Conservation (phyloP, 331 rosid genomes). For the Dryas integrifolia region DNA sequence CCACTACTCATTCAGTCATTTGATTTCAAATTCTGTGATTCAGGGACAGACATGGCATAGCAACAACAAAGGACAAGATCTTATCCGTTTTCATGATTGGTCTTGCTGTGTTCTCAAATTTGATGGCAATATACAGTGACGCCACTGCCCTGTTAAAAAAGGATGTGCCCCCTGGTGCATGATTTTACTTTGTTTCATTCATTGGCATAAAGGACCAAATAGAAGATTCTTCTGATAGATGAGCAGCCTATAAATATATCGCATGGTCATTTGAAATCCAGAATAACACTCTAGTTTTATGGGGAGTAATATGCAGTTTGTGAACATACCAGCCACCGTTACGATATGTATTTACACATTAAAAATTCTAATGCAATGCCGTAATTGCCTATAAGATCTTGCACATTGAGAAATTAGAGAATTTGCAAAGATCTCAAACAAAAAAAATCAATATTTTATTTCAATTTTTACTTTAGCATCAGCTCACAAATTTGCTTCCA, state of each 20-base stretch:
- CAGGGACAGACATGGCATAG: conserved; percentile 60
- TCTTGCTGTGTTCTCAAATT: conserved; percentile 56
- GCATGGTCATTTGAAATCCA: not conserved
- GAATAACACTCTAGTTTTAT: not conserved
- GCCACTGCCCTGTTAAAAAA: conserved; percentile 33
- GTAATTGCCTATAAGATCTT: not conserved
- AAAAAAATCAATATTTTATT: not conserved
- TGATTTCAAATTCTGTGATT: conserved; percentile 23
- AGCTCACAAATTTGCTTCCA: not conserved
- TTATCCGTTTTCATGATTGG: conserved; percentile 53
- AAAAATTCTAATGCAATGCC: not conserved
- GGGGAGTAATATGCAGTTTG: not conserved
- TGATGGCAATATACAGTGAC: conserved; percentile 58
- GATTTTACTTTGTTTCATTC: conserved; percentile 11
- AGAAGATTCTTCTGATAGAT: not conserved
- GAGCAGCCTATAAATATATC: not conserved
- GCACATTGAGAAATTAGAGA: too few species aligned
- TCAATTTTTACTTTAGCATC: not conserved
- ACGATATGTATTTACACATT: not conserved
- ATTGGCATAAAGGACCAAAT: not conserved
- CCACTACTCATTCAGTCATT: not conserved
- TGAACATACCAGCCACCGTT: not conserved
- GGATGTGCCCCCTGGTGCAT: conserved; percentile 13
- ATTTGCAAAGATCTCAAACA: not conserved
- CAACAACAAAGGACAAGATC: conserved; percentile 55